phyloP scores from a whole-genome alignment of 2,329 filamentous ascomycete species.

The Aspergillus flavus region DNA sequence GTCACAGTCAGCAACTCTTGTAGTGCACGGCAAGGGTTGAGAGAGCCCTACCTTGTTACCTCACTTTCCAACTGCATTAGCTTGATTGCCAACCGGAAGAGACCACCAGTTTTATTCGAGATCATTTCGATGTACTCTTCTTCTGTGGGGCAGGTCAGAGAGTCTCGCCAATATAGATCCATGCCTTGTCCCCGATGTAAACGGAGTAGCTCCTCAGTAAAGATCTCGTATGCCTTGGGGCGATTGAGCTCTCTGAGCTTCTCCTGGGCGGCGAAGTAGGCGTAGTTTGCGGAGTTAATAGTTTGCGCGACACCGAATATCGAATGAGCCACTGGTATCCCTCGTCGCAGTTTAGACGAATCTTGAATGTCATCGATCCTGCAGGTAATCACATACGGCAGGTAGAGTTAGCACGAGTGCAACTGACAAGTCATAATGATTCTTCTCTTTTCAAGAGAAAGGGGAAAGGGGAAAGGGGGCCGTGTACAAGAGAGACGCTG shows the following conservation, averaged over 20 bases:
- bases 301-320: slow-evolving; percentile 54
- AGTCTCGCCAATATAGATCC: slow-evolving; percentile 47
- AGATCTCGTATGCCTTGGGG: slow-evolving; percentile 31
- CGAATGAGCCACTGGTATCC: slow-evolving; percentile 50
- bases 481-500: slow-evolving; percentile 42
- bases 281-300: slow-evolving; percentile 50
- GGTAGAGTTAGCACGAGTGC: neutral
- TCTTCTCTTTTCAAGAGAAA: neutral
- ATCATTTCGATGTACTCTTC: slow-evolving; percentile 48
- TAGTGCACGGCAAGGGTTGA: too few relatives aligned
- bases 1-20: slow-evolving; percentile 37
- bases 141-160: slow-evolving; percentile 40
- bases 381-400: neutral
- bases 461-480: neutral
- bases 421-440: neutral
- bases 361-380: slow-evolving; percentile 55
- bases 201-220: slow-evolving; percentile 41
- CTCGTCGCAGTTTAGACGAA: slow-evolving; percentile 48
- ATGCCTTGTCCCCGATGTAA: slow-evolving; percentile 46
- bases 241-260: neutral
- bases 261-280: slow-evolving; percentile 42
- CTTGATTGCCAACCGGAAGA: slow-evolving; percentile 42
- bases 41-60: neutral
- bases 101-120: slow-evolving; percentile 44
- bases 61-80: slow-evolving; percentile 38